Conservation (phyloP, 208 protist genomes). For the Herpetomonas samuelpessoai region DNA sequence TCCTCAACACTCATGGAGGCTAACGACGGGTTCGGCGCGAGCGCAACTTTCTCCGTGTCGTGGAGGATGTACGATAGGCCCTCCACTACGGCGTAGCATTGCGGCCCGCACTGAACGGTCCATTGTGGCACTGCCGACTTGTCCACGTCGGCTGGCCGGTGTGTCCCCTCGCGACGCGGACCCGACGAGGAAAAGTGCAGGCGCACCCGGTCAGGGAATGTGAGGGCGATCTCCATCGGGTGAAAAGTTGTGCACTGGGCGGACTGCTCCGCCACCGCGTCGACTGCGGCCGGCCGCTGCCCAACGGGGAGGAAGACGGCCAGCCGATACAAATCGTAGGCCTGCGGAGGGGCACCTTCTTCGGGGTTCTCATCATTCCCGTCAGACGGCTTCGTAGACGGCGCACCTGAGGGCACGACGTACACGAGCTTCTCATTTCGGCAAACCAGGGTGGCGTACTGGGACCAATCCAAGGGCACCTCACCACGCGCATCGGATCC, state of each 20-base stretch:
- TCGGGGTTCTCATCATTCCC: no score
- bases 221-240: conserved; percentile 18
- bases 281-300: conserved; percentile 7
- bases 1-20: neutral
- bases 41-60: neutral
- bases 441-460: no score
- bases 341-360: conserved; percentile 4
- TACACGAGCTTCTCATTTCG: no score
- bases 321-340: conserved; percentile 25
- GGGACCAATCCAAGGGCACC: no score
- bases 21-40: neutral
- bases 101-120: neutral
- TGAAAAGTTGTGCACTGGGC: conserved; percentile 13
- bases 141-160: no score
- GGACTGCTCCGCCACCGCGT: conserved; percentile 1
- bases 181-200: conserved; percentile 5
- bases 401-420: no score
- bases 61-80: neutral
- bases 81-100: neutral
- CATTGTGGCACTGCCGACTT: neutral
- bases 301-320: conserved; percentile 21
- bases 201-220: conserved; percentile 24
- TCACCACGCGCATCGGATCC: no score
- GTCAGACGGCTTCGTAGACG: no score
- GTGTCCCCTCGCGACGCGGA: neutral